These are phyloP conservation scores for Drechslerella stenobrocha DNA, from an alignment of 2,329 filamentous ascomycete species.

Conservation along the genomic window DNA sequence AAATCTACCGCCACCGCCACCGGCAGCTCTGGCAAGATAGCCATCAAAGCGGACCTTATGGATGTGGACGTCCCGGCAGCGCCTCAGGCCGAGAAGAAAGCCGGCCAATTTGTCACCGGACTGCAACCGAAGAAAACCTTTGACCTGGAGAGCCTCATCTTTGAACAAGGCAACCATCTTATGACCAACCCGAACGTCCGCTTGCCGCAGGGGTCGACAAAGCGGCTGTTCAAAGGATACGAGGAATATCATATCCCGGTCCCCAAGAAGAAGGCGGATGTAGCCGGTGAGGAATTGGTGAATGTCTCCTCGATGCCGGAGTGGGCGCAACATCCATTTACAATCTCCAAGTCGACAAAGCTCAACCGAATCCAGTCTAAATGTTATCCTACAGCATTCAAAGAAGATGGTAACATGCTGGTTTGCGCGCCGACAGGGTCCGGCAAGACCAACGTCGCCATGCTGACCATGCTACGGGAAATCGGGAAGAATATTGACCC, in stretches of 20 bases:
- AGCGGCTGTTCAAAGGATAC: constrained; percentile 94
- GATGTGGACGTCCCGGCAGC: constrained; percentile 75
- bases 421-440: constrained; percentile 96
- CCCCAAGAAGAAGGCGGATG: constrained; percentile 82
- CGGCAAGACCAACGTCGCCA: constrained; percentile 97
- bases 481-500: constrained; percentile 93
- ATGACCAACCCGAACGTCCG: constrained; percentile 99
- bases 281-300: constrained; percentile 73
- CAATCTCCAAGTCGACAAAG: constrained; percentile 71
- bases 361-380: constrained; percentile 95
- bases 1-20: constrained; percentile 63
- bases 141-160: constrained; percentile 93
- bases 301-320: constrained; percentile 86
- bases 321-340: constrained; percentile 83
- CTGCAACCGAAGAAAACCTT: constrained; percentile 84
- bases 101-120: constrained; percentile 65
- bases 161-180: constrained; percentile 96
- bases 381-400: constrained; percentile 87
- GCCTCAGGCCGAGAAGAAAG: constrained; percentile 66
- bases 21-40: constrained; percentile 66
- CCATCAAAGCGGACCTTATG: constrained; percentile 82
- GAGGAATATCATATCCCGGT: constrained; percentile 97
- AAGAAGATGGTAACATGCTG: constrained; percentile 95
- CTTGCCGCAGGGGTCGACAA: constrained; percentile 90
- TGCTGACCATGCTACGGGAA: constrained; percentile 93